A percentile compares a stretch with the other conserved stretches of the same genome.
phyloP scores from a whole-genome alignment of 1,284 basidiomycete species.

The Sanghuangporus baumii region DNA sequence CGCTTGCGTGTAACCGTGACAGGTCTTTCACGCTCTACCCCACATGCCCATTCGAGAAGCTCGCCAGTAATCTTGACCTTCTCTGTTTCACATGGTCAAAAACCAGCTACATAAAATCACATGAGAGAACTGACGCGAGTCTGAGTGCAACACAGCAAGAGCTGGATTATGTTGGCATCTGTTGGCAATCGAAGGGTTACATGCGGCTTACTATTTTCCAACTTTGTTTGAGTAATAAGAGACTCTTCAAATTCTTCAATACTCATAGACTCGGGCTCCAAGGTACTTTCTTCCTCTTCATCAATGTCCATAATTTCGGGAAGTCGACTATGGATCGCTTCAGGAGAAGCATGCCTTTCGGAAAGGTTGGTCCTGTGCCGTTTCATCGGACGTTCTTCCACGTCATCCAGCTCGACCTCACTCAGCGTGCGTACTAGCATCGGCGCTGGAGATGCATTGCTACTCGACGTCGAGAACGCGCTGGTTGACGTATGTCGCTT shows the following conservation, averaged over 20 bases:
- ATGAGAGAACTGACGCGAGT: constrained; percentile 12
- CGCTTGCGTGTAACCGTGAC: constrained; percentile 10
- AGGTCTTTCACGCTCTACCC: constrained; percentile 9
- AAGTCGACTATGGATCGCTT: constrained; percentile 17
- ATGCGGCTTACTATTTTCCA: constrained; percentile 17
- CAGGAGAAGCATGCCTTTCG: not conserved
- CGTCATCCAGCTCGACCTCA: not conserved
- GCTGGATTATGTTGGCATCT: constrained; percentile 4
- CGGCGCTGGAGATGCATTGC: not conserved
- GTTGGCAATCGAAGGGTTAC: not conserved
- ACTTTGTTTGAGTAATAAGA: constrained; percentile 13
- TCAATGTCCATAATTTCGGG: constrained; percentile 19
- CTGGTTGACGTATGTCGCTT: constrained; percentile 23
- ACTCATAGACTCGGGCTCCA: not conserved
- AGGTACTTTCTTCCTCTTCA: not conserved
- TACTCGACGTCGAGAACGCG: constrained; percentile 17
- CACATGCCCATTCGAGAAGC: constrained; percentile 15
- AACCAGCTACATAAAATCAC: not conserved
- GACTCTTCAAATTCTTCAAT: constrained; percentile 10
- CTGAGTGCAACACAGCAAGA: constrained; percentile 17
- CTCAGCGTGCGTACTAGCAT: constrained; percentile 1
- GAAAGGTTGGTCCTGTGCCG: constrained; percentile 7
- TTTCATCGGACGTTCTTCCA: constrained; percentile 11
- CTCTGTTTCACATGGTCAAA: constrained; percentile 5
- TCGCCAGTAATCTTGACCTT: constrained; percentile 10